phyloP scores from a whole-genome alignment of 1,284 basidiomycete genomes.

The Microbotryum silenes-acaulis region DNA sequence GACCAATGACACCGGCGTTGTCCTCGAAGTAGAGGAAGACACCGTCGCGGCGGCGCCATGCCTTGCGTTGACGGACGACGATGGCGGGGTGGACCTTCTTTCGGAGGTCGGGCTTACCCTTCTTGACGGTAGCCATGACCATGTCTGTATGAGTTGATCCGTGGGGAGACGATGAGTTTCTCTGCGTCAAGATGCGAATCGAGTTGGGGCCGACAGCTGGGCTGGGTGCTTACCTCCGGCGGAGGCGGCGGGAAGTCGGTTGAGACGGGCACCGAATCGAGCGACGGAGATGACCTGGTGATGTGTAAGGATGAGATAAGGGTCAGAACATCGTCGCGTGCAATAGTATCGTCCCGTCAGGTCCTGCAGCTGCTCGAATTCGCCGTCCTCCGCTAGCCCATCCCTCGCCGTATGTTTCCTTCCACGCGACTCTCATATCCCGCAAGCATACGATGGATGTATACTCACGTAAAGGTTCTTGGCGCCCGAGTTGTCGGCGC shows the following conservation, averaged over 20 bases:
- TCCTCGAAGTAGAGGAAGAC: conserved; percentile 99
- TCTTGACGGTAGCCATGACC: conserved; percentile 99
- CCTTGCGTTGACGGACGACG: conserved; percentile 94
- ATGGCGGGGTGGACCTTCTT: conserved; percentile 99
- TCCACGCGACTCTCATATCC: not conserved
- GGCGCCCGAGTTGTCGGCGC: conserved; percentile 98
- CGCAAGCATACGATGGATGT: not conserved
- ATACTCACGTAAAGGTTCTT: conserved; percentile 67
- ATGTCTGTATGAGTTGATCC: conserved; percentile 46
- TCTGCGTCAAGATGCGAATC: not conserved
- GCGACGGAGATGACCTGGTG: conserved; percentile 68
- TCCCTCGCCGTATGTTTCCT: not conserved
- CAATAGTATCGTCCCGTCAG: not conserved
- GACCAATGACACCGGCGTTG: conserved; percentile 84
- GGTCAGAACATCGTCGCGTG: not conserved
- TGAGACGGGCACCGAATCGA: conserved; percentile 90
- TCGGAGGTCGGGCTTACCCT: conserved; percentile 98
- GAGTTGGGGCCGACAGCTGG: not conserved
- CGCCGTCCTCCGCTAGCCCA: not conserved
- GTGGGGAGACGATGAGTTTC: not conserved
- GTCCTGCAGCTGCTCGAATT: too few species aligned
- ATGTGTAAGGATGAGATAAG: not conserved
- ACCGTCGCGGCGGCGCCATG: conserved; percentile 96
- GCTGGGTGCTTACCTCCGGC: conserved; percentile 52
- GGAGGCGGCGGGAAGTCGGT: conserved; percentile 95